Evolutionary conservation across 176 grass and related monocot genomes (phyloP), one percentile per base, ranked within the genome.

Genomic region (Miscanthus lutarioriparius): DNA sequence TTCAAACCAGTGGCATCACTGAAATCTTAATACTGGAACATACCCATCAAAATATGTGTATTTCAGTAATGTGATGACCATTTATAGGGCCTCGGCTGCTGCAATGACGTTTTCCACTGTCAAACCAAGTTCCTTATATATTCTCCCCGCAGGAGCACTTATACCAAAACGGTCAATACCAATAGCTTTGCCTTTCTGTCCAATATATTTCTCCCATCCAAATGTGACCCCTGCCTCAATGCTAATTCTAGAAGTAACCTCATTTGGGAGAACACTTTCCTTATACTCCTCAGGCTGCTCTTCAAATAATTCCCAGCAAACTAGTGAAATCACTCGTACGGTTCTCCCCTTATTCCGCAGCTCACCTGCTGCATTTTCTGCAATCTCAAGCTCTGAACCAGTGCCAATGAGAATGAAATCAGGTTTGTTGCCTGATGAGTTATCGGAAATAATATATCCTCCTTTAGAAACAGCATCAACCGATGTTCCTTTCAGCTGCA

Each of bases 241-340:
- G 54, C 91, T 92, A 20, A 92, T 61, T 19, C 91, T 86, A n/a
- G 62, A 78, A 75, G 80, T 90, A 27, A 92, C 87, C 7, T 79
- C 53, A 56, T 49, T 27, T 15, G 91, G 91, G 19, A 92, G 41
- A 20, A 92, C 45, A 80, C 43, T 77, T 71, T 92, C 75, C 75
- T 73, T 89, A 25, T 92, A 90, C 43, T 86, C 80, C 54, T 89
- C 69, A 19, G 86, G 16, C 39, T 90, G 91, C 70, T 86, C 90
- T 30, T 92, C 90, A 67, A 92, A 92, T 64, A 89, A 72, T 51
- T 92, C 91, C 87, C 91, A 89, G 75, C 75, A 92, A 83, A 89
- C 70, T 64, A 92, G 83, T 27, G 91, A 92, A 37, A 92, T 84
- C n/a, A 92, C 91, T 38, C 91, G 75, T 26, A 89, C 84, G 0